Base-by-base conservation (phyloP, 768 basidiomycete genomes). In the Trametes cingulata region DNA sequence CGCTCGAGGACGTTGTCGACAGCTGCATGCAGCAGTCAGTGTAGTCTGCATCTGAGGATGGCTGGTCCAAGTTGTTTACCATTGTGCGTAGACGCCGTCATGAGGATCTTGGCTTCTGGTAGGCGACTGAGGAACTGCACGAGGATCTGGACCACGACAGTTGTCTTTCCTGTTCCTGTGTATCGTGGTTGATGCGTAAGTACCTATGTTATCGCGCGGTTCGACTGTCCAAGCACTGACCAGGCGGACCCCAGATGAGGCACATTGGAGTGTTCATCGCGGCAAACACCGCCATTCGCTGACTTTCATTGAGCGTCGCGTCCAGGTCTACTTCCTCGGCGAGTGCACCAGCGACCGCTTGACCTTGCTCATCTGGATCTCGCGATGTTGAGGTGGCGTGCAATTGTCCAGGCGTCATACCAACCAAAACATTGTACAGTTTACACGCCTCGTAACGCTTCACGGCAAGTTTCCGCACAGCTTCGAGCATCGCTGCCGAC, bases 21-120 rank as follows among this genome's bases (percentile, higher is more conserved):
- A 15, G 87, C 87, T 87, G 13, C 19, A 13, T 8, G n/a, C 17
- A 41, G 22, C 22, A 35, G n/a, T 39, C n/a, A 20, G 41, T 43
- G n/a, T n/a, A n/a, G n/a, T n/a, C n/a, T n/a, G n/a, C n/a, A n/a
- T n/a, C n/a, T n/a, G n/a, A n/a, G n/a, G n/a, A n/a, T n/a, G n/a
- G n/a, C n/a, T n/a, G n/a, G n/a, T n/a, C n/a, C n/a, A n/a, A n/a
- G n/a, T n/a, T n/a, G 59, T 63, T 61, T 65, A 83, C 86, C 86
- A 58, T 87, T 88, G 64, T 87, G 85, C 0, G 86, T 87, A 0
- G 87, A 88, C 0, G 87, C 86, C 0, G 86, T 85, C 85, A 88
- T 86, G 24, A 88, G 73, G 24, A 88, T 82, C 65, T 81, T 85
- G 9, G 75, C 66, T 1, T 74, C 69, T 65, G 47, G 69, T 66